A percentile compares a stretch with the other conserved stretches of the same genome.
phyloP scores from a whole-genome alignment of 345 rosid species.

The Bruguiera sexangula region DNA sequence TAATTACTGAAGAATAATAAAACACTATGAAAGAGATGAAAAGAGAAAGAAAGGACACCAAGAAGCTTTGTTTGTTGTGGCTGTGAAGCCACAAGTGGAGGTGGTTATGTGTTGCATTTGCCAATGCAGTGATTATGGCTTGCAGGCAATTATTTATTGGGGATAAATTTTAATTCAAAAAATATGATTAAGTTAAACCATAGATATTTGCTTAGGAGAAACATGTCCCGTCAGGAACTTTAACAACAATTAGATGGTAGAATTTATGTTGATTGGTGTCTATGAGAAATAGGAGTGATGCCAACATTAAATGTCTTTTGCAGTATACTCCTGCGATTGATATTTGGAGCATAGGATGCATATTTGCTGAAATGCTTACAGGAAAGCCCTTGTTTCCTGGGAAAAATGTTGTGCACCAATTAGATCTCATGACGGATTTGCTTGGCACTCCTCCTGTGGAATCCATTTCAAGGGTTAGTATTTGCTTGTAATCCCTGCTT shows the following conservation, averaged over 20 bases:
- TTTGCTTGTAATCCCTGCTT: background rate
- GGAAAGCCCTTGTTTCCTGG: conserved; percentile 97
- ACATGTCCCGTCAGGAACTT: too few relatives aligned
- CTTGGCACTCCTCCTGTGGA: conserved; percentile 91
- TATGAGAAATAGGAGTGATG: too few relatives aligned
- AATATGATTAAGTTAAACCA: too few relatives aligned
- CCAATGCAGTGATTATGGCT: too few relatives aligned
- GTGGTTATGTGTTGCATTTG: background rate
- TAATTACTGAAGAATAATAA: too few relatives aligned
- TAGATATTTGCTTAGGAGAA: too few relatives aligned
- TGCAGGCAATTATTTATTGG: too few relatives aligned
- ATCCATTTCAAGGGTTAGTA: conserved; percentile 67
- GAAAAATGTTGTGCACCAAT: conserved; percentile 91
- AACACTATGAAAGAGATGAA: background rate
- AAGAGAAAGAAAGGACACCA: background rate
- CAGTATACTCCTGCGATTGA: conserved; percentile 98
- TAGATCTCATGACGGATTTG: conserved; percentile 92
- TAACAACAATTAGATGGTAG: too few relatives aligned
- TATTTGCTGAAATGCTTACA: conserved; percentile 94
- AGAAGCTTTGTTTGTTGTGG: background rate
- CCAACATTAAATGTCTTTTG: conserved; percentile 7
- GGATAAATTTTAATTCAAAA: too few relatives aligned
- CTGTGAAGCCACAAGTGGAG: background rate
- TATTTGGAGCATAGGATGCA: conserved; percentile 98
- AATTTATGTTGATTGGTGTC: too few relatives aligned